Evolutionary conservation across 2,329 filamentous ascomycete genomes (phyloP), one percentile per base, ranked within the genome.

Genomic region (Cordyceps cateniannulata): DNA sequence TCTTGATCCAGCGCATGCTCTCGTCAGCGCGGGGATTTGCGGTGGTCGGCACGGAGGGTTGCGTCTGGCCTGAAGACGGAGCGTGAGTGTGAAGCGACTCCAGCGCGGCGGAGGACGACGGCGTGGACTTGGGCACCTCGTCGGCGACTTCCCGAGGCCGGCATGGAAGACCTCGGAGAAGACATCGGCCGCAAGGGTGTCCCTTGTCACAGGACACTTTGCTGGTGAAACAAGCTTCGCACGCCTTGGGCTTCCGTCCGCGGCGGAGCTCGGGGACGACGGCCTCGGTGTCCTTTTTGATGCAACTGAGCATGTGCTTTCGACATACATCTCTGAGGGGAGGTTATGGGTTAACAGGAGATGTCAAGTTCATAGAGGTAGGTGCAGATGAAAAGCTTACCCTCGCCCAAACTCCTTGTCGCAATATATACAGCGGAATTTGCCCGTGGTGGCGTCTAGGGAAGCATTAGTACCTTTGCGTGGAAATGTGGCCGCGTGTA

Each of bases 221-320:
- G 63, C 68, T 68, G 27, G 63, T 64, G 55, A 68, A 70, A 57
- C 70, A 72, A 2, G 65, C 64, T 22, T 70, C 69, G 59, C 70
- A 72, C 3, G 69, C 69, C 1, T 62, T 60, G 0, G 68, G 65
- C 47, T 68, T 70, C 32, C 69, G 68, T 16, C 70, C 70, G 5
- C 69, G 66, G 42, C 65, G 67, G 9, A 66, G 63, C 1, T 65
- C 63, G 3, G 66, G 66, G 1, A 69, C 29, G 2, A 56, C 53
- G 12, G 57, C 60, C 5, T 61, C 57, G 24, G 44, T 49, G 29
- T 59, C 56, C 18, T 66, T 69, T 38, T 61, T 62, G 3, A 62
- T 59, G 35, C 69, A 70, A 44, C 63, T 62, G 6, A 63, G 32
- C 8, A 65, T 62, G 56, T 70, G 69, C 48, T 69, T 69, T 10